Percentiles rank a stretch among this genome's conserved stretches.
phyloP scores from a whole-genome alignment of 768 basidiomycete genomes.

The Termitomyces sp. region DNA sequence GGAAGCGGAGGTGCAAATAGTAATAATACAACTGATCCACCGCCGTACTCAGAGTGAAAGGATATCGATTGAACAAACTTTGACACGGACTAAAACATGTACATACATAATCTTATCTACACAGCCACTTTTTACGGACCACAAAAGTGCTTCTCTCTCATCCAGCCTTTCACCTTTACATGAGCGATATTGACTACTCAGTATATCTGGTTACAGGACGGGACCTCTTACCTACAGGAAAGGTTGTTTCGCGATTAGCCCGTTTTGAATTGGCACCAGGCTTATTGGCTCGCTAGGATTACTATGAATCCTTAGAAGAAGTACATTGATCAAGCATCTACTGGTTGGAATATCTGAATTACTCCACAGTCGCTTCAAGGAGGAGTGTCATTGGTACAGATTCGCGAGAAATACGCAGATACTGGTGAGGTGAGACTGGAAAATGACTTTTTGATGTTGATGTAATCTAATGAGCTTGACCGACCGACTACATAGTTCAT shows the following conservation, averaged over 20 bases:
- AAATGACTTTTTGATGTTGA: background rate
- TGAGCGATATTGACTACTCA: constrained; percentile 52
- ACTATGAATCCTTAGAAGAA: constrained; percentile 72
- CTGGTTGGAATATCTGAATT: background rate
- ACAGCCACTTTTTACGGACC: constrained; percentile 1
- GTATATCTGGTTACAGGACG: constrained; percentile 89
- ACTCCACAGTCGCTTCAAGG: constrained; percentile 68
- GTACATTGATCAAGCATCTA: constrained; percentile 30
- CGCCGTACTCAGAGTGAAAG: background rate
- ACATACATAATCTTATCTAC: background rate
- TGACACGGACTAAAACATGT: background rate
- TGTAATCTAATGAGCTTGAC: background rate
- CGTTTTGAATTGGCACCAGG: background rate
- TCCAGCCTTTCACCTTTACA: background rate
- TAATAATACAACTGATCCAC: constrained; percentile 13
- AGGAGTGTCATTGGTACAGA: constrained; percentile 87
- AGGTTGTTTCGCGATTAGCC: constrained; percentile 50
- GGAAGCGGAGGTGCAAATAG: constrained; percentile 7
- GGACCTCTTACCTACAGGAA: constrained; percentile 69
- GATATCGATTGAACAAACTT: too few relatives aligned
- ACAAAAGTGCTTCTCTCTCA: too few relatives aligned
- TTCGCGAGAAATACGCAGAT: constrained; percentile 82
- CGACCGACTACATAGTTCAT: too few relatives aligned
- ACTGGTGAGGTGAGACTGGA: constrained; percentile 65
- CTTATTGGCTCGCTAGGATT: constrained; percentile 42